Evolutionary conservation across 441 rosid species (phyloP).

Genomic region (Gossypium trilobum): DNA sequence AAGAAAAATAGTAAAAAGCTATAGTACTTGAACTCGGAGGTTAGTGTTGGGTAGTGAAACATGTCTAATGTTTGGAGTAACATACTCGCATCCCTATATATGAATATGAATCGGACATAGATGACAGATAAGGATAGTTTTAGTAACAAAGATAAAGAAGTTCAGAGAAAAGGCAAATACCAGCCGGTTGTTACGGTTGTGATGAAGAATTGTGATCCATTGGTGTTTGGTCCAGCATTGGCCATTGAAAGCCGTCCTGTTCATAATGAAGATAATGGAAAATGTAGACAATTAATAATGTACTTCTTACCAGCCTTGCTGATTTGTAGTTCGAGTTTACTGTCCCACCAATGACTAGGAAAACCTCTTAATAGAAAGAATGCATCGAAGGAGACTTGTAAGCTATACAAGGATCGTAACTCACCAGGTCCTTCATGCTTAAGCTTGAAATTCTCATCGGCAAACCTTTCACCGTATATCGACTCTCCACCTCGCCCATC

Average conservation of each 20-base stretch:
- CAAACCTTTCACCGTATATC: conserved; percentile 45
- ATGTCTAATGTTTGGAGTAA: neutral
- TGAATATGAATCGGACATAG: neutral
- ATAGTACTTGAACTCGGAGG: neutral
- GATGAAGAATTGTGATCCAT: conserved; percentile 64
- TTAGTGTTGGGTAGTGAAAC: neutral
- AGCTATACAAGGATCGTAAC: conserved; percentile 1
- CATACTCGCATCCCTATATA: neutral
- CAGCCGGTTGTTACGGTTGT: conserved; percentile 51
- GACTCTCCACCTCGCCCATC: conserved; percentile 73
- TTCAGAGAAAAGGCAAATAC: conserved; percentile 23
- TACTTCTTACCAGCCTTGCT: neutral
- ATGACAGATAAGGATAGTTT: neutral
- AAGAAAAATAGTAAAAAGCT: neutral
- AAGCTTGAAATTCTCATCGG: conserved; percentile 60
- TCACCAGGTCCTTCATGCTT: conserved; percentile 56
- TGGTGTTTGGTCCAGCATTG: conserved; percentile 56
- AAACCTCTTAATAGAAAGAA: neutral
- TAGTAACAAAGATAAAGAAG: neutral
- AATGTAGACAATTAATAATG: neutral
- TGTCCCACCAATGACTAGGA: neutral
- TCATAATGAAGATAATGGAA: neutral
- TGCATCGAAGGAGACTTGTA: neutral
- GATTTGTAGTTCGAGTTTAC: neutral
- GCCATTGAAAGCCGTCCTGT: conserved; percentile 60